Percentiles rank a stretch among this genome's conserved stretches.
These are phyloP conservation scores for Scutellaria minor DNA, from an alignment of 257 asterid genomes.

Conservation along the genomic window DNA sequence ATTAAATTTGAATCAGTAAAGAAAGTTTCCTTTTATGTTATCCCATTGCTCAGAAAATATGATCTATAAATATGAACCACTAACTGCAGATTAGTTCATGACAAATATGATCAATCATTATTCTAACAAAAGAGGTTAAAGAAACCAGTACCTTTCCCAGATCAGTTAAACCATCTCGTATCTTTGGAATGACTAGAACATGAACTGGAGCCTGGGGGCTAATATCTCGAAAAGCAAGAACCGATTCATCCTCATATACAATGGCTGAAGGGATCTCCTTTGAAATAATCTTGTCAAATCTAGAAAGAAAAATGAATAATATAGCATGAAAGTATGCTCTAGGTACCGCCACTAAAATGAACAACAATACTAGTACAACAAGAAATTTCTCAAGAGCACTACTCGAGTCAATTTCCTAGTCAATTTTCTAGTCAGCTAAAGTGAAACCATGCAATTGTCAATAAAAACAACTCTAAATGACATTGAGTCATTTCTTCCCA, in stretches of 20 bases:
- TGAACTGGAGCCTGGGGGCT: conserved; percentile 97
- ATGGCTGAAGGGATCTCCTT: conserved; percentile 85
- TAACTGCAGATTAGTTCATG: conserved; percentile 1
- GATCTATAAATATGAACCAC: not conserved
- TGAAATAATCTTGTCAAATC: conserved; percentile 93
- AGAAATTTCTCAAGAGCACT: conserved; percentile 6
- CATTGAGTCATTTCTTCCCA: not conserved
- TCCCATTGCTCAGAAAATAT: not conserved
- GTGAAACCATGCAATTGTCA: not conserved
- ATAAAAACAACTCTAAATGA: not conserved
- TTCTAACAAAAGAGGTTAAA: conserved; percentile 13
- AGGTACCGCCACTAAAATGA: not conserved
- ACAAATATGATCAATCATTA: not conserved
- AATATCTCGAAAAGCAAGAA: conserved; percentile 91
- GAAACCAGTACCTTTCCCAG: conserved; percentile 69
- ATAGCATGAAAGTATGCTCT: conserved; percentile 23
- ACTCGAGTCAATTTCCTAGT: not conserved
- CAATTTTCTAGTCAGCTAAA: no score
- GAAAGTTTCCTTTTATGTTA: not conserved
- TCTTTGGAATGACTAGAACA: conserved; percentile 85
- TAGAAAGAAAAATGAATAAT: conserved; percentile 30
- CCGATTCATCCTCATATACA: conserved; percentile 87
- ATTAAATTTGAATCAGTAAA: conserved; percentile 25
- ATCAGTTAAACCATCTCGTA: conserved; percentile 79
- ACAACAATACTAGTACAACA: not conserved